phyloP scores from a whole-genome alignment of 495 filamentous ascomycete species.

The Aspergillus taichungensis region DNA sequence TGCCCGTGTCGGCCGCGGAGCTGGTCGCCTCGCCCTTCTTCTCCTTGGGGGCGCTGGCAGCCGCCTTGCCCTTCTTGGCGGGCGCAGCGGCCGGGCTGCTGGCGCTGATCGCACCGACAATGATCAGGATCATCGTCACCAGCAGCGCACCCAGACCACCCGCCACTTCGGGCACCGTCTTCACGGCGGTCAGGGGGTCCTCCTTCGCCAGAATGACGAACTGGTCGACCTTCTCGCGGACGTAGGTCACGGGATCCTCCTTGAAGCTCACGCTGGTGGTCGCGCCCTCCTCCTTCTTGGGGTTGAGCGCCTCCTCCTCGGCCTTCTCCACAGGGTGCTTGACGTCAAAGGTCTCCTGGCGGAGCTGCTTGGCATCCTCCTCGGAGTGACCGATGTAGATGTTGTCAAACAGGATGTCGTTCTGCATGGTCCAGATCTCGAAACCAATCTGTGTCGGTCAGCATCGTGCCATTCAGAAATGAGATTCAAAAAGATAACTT shows the following conservation, averaged over 20 bases:
- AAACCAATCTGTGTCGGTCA: constrained; percentile 66
- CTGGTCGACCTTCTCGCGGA: constrained; percentile 84
- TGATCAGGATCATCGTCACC: constrained; percentile 57
- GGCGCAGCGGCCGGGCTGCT: constrained; percentile 47
- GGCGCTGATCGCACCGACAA: constrained; percentile 49
- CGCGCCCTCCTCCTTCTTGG: constrained; percentile 60
- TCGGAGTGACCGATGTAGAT: constrained; percentile 99
- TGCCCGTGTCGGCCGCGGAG: constrained; percentile 56
- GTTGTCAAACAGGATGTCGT: constrained; percentile 98
- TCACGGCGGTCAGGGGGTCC: constrained; percentile 82
- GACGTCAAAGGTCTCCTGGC: constrained; percentile 85
- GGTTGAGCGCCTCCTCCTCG: constrained; percentile 73
- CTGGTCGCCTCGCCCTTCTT: constrained; percentile 63
- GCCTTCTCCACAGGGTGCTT: constrained; percentile 81
- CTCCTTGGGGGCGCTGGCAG: constrained; percentile 66
- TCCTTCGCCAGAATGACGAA: constrained; percentile 79
- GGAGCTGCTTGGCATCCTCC: constrained; percentile 84
- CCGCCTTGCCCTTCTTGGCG: constrained; percentile 63
- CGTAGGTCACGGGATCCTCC: constrained; percentile 82
- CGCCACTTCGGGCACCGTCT: constrained; percentile 85
- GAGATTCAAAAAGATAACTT: too few species aligned
- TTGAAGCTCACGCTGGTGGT: constrained; percentile 80
- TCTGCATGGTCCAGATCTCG: constrained; percentile 99
- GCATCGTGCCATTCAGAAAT: too few species aligned
- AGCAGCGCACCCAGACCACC: constrained; percentile 64